A percentile compares a stretch with the other conserved stretches of the same genome.
phyloP scores from a whole-genome alignment of 1,284 basidiomycete species.

The Ceratobasidium papillatum region DNA sequence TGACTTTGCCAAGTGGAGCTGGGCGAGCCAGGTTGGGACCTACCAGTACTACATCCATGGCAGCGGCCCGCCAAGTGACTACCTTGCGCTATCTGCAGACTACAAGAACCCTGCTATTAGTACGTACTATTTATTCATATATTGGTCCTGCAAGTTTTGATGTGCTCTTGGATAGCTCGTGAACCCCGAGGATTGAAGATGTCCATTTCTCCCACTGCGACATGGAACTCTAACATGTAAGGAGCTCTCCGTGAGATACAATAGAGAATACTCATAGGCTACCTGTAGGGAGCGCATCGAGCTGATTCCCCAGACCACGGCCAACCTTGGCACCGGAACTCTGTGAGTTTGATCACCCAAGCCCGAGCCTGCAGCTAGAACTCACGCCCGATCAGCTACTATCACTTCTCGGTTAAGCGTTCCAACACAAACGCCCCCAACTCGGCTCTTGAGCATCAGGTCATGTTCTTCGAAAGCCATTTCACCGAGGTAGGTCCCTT shows the following conservation, averaged over 20 bases:
- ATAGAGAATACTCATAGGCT: background rate
- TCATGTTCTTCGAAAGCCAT: constrained; percentile 69
- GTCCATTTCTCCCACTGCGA: constrained; percentile 55
- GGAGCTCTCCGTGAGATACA: background rate
- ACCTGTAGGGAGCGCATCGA: constrained; percentile 50
- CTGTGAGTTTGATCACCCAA: constrained; percentile 50
- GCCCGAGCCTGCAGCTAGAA: too few species aligned
- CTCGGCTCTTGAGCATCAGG: constrained; percentile 65
- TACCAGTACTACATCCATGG: constrained; percentile 64
- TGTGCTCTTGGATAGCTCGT: constrained; percentile 40
- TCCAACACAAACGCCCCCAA: constrained; percentile 62
- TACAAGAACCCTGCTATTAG: constrained; percentile 71
- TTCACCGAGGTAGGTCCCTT: constrained; percentile 62
- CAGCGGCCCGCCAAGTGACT: constrained; percentile 56
- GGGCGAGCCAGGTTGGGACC: constrained; percentile 41
- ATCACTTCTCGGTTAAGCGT: constrained; percentile 68
- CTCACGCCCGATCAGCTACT: constrained; percentile 50
- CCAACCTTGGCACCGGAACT: constrained; percentile 67
- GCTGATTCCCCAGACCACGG: constrained; percentile 66
- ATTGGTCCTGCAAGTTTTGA: background rate
- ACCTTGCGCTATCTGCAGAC: constrained; percentile 61
- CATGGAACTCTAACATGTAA: constrained; percentile 43
- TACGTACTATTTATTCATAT: background rate
- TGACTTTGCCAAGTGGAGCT: constrained; percentile 62
- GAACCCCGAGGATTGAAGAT: constrained; percentile 65